Percentiles rank a stretch among this genome's conserved stretches.
phyloP scores from a whole-genome alignment of 2,329 filamentous ascomycete species.

The Talaromyces sp. region DNA sequence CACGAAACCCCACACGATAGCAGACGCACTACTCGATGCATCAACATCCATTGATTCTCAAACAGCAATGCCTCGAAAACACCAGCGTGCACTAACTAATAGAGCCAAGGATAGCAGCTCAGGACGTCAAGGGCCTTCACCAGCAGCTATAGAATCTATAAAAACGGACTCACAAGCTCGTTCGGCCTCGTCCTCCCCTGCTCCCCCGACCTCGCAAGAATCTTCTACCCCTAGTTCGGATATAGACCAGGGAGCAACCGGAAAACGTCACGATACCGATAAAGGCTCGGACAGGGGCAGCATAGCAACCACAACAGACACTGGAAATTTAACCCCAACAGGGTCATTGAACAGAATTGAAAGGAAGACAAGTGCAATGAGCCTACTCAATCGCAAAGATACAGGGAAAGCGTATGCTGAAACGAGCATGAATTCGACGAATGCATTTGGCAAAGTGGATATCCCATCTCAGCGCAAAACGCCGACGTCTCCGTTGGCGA shows the following conservation, averaged over 20 bases:
- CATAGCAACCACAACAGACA: slow-evolving; percentile 25
- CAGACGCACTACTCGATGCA: slow-evolving; percentile 85
- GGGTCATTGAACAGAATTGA: slow-evolving; percentile 25
- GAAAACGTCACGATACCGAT: slow-evolving; percentile 20
- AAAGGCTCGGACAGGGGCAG: slow-evolving; percentile 24
- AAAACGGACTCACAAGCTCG: slow-evolving; percentile 22
- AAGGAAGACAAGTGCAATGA: slow-evolving; percentile 53
- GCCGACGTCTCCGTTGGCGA: slow-evolving; percentile 30
- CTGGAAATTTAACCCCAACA: slow-evolving; percentile 24
- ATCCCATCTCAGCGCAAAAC: slow-evolving; percentile 40
- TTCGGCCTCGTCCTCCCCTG: slow-evolving; percentile 33
- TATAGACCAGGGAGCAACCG: slow-evolving; percentile 19
- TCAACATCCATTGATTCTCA: slow-evolving; percentile 76
- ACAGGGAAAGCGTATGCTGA: slow-evolving; percentile 58
- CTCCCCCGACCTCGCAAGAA: slow-evolving; percentile 24
- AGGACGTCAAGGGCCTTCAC: slow-evolving; percentile 13
- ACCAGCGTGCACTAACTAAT: slow-evolving; percentile 36
- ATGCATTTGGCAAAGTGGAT: slow-evolving; percentile 61
- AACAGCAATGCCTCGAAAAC: slow-evolving; percentile 45
- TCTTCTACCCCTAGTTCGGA: slow-evolving; percentile 31
- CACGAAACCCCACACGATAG: slow-evolving; percentile 66
- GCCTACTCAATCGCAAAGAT: slow-evolving; percentile 55
- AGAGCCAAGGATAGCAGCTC: slow-evolving; percentile 28
- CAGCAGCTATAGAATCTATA: slow-evolving; percentile 18
- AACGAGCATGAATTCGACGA: slow-evolving; percentile 58